A percentile compares a stretch with the other conserved stretches of the same genome.
Evolutionary conservation across 768 basidiomycete genomes (phyloP).

Genomic region (Hydnomerulius pinastri): DNA sequence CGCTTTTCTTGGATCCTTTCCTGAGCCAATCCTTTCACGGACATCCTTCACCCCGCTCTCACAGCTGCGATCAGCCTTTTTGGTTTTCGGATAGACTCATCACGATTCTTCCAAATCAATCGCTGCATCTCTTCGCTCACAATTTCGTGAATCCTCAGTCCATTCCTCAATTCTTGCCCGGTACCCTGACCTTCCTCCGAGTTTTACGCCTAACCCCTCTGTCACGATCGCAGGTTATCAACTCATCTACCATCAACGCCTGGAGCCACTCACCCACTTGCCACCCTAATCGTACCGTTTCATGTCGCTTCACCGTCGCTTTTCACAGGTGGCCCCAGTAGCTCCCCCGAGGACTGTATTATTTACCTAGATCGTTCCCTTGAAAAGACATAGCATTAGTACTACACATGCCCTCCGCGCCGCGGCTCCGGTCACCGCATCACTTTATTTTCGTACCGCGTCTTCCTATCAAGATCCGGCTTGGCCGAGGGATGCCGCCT

Average conservation of each 20-base stretch:
- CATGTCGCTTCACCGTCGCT: conserved; percentile 18
- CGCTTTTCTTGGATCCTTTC: conserved; percentile 12
- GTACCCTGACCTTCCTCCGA: conserved; percentile 24
- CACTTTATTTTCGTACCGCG: neutral
- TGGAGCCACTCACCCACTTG: conserved; percentile 30
- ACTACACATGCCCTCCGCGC: conserved; percentile 11
- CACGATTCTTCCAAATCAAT: conserved; percentile 4
- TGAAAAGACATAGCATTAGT: conserved; percentile 20
- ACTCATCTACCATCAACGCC: conserved; percentile 5
- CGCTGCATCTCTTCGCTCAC: neutral
- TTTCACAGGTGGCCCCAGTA: neutral
- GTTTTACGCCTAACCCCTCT: conserved; percentile 17
- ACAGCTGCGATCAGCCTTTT: neutral
- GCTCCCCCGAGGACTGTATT: conserved; percentile 7
- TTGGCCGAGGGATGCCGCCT: conserved; percentile 24
- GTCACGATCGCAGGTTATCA: conserved; percentile 2
- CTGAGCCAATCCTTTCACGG: conserved; percentile 11
- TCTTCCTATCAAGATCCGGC: conserved; percentile 27
- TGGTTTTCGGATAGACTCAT: neutral
- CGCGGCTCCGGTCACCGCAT: conserved; percentile 29
- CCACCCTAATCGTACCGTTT: conserved; percentile 30
- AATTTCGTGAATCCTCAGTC: neutral
- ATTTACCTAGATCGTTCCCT: too few relatives aligned
- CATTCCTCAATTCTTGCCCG: conserved; percentile 16
- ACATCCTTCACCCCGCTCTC: conserved; percentile 4